Evolutionary conservation across 208 protist genomes (phyloP).

Genomic region (Trypanosoma cruzi): DNA sequence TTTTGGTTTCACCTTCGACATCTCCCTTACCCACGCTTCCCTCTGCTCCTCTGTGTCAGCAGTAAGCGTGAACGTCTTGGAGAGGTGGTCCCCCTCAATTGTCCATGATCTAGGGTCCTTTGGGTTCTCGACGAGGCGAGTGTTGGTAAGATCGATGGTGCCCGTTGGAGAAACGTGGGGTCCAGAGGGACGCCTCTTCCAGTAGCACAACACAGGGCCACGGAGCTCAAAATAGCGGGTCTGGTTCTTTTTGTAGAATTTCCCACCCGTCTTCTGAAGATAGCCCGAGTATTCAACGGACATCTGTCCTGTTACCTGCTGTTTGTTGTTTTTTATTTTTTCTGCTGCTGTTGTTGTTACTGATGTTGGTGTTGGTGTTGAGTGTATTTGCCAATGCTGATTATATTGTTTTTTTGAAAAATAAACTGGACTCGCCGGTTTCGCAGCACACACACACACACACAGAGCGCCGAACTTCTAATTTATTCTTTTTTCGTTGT

Average conservation of each 20-base stretch:
- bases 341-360: background rate
- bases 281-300: slow-evolving; percentile 39
- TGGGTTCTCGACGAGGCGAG: slow-evolving; percentile 25
- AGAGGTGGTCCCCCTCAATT: slow-evolving; percentile 36
- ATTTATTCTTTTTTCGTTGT: slow-evolving; percentile 1
- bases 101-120: slow-evolving; percentile 39
- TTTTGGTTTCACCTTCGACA: slow-evolving; percentile 22
- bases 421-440: background rate
- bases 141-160: slow-evolving; percentile 54
- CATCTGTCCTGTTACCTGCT: slow-evolving; percentile 13
- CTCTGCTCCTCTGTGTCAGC: slow-evolving; percentile 34
- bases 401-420: slow-evolving; percentile 6
- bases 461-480: background rate
- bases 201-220: slow-evolving; percentile 69
- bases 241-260: slow-evolving; percentile 38
- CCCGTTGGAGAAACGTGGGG: slow-evolving; percentile 34
- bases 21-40: slow-evolving; percentile 34
- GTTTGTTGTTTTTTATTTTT: slow-evolving; percentile 7
- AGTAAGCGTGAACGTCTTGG: slow-evolving; percentile 33
- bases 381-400: background rate
- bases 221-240: slow-evolving; percentile 71
- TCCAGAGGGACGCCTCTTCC: slow-evolving; percentile 45
- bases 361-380: slow-evolving; percentile 1
- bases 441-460: background rate
- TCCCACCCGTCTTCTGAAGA: slow-evolving; percentile 45